Conservation (phyloP, 1,139 yeast genomes). For the Wickerhamiella infanticola region DNA sequence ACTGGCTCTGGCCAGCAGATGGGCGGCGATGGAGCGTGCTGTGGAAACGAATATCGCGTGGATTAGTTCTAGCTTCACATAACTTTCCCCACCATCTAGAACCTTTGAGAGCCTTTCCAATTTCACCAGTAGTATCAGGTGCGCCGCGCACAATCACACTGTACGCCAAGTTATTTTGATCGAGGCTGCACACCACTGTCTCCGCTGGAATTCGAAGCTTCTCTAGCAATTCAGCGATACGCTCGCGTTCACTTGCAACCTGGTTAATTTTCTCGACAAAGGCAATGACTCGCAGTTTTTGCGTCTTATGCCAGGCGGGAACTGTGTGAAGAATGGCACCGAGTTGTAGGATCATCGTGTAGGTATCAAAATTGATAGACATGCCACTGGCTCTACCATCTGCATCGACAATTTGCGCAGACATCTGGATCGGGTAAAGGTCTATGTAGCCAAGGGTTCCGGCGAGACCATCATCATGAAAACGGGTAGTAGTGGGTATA, state of each 20-base stretch:
- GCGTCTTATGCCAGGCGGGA: constrained; percentile 76
- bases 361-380: constrained; percentile 87
- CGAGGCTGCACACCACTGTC: constrained; percentile 53
- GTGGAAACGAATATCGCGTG: not conserved
- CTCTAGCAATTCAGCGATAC: constrained; percentile 50
- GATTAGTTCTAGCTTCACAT: constrained; percentile 7
- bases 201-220: constrained; percentile 72
- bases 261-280: constrained; percentile 71
- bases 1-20: constrained; percentile 4
- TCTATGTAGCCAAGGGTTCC: constrained; percentile 48
- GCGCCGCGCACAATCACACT: constrained; percentile 63
- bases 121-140: constrained; percentile 12
- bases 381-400: constrained; percentile 51
- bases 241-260: constrained; percentile 46
- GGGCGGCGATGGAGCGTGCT: constrained; percentile 1
- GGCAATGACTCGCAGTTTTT: constrained; percentile 61
- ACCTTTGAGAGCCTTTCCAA: constrained; percentile 28
- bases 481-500: constrained; percentile 32
- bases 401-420: constrained; percentile 53
- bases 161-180: constrained; percentile 43
- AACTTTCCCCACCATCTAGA: constrained; percentile 57
- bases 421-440: constrained; percentile 91
- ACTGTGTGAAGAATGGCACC: constrained; percentile 90
- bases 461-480: constrained; percentile 10
- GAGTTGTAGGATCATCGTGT: constrained; percentile 76